Base-by-base conservation (phyloP, 805 yeast genomes). In the Ogataea pignaliae region DNA sequence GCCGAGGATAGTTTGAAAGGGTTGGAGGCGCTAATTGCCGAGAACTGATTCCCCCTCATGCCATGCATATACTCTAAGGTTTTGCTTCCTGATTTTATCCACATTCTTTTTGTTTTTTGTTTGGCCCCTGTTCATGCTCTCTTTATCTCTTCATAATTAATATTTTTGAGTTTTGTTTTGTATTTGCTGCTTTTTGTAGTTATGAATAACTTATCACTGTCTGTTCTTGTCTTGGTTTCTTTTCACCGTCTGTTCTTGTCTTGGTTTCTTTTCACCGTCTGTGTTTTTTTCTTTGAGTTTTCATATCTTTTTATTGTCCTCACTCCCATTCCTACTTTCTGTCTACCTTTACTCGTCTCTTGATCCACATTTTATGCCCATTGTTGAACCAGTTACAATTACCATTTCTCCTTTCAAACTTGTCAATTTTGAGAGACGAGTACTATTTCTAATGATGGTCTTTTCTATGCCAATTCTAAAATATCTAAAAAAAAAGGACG, bases 1-100 rank as follows among this genome's bases (percentile, higher is more conserved):
- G 89, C 97, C 8, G 72, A 71, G 43, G 76, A 83, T 64, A 83
- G 60, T 47, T 46, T 61, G 32, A 43, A 43, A 5, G 41, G 48
- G 14, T 45, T 63, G 29, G 39, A 51, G 16, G 40, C 48, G 46
- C 35, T 53, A 31, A 36, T 57, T 39, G 50, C 48, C 37, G 43
- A 42, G 31, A 46, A 38, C 26, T 43, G 36, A 37, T 14, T 33
- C 13, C 26, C 18, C 21, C 29, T 32, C 21, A 29, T 13, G 14
- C 33, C 14, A n/a, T n/a, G n/a, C n/a, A n/a, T n/a, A n/a, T n/a
- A n/a, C n/a, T n/a, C n/a, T n/a, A n/a, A n/a, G n/a, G n/a, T n/a
- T n/a, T n/a, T n/a, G n/a, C n/a, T n/a, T 30, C 14, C 33, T 13
- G 9, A 9, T 30, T 30, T 30, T 30, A n/a, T n/a, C n/a, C 18